Evolutionary conservation across 2,329 filamentous ascomycete genomes (phyloP).

Genomic region (Xylaria sp.): DNA sequence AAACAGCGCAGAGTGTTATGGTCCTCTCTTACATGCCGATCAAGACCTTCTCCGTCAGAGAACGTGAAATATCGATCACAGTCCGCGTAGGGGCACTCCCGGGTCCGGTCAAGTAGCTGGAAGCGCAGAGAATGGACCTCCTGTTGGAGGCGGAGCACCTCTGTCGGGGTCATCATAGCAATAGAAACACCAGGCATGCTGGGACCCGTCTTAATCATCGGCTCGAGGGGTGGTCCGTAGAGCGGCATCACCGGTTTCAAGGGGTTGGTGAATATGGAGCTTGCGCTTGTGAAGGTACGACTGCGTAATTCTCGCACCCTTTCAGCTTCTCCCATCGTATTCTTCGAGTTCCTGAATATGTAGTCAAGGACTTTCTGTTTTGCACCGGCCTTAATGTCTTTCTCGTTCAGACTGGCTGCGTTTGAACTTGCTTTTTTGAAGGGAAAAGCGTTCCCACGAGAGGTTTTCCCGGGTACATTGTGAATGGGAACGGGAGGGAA

Average conservation of each 20-base stretch:
- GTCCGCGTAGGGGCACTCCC: constrained; percentile 52
- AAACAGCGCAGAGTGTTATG: constrained; percentile 49
- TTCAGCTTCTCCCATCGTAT: constrained; percentile 23
- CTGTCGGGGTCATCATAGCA: constrained; percentile 54
- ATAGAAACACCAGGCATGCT: constrained; percentile 52
- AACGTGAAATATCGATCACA: constrained; percentile 52
- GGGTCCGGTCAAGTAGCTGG: constrained; percentile 49
- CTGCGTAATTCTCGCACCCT: constrained; percentile 43
- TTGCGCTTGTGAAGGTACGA: constrained; percentile 45
- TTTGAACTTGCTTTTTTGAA: neutral
- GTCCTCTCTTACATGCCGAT: constrained; percentile 50
- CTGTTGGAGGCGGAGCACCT: constrained; percentile 52
- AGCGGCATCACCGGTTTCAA: constrained; percentile 51
- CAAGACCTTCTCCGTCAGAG: constrained; percentile 46
- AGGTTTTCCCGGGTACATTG: neutral
- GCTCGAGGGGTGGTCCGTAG: constrained; percentile 51
- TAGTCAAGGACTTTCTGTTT: neutral
- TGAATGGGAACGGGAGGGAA: too few species aligned
- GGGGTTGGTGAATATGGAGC: constrained; percentile 48
- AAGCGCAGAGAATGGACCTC: constrained; percentile 50
- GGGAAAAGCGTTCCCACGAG: neutral
- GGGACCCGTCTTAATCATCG: constrained; percentile 50
- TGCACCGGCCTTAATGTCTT: too few species aligned
- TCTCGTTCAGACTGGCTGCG: too few species aligned
- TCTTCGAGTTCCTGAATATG: constrained; percentile 36